Evolutionary conservation across 2,329 filamentous ascomycete species (phyloP).

Genomic region (Sarocladiaceae sp.): DNA sequence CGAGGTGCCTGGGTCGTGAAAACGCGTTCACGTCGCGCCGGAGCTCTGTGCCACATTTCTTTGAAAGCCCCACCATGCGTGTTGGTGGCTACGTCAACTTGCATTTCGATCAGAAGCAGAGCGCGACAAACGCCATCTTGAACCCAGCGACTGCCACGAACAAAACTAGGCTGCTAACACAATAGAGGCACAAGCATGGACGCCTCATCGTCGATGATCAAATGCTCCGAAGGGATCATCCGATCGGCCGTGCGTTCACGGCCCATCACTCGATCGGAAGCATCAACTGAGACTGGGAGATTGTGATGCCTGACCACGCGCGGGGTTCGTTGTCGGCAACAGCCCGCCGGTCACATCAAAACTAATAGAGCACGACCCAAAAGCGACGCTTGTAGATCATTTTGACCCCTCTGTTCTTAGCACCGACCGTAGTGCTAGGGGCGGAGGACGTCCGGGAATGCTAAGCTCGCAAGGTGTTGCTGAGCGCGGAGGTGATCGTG

Average conservation of each 20-base stretch:
- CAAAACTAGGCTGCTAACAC: too few species aligned
- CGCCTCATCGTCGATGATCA: not conserved
- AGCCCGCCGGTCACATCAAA: not conserved
- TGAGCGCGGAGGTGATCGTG: not conserved
- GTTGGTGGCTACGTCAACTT: too few species aligned
- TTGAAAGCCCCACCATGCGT: too few species aligned
- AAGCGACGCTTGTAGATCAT: not conserved
- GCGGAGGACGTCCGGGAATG: too few species aligned
- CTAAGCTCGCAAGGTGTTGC: not conserved
- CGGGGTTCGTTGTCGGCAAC: not conserved
- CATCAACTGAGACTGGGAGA: not conserved
- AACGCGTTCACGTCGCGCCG: too few species aligned
- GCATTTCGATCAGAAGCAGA: too few species aligned
- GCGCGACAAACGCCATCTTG: too few species aligned
- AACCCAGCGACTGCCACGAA: too few species aligned
- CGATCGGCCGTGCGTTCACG: not conserved
- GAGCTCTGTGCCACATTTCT: too few species aligned
- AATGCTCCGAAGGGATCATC: not conserved
- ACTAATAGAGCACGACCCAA: not conserved
- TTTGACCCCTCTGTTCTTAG: not conserved
- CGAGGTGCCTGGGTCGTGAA: too few species aligned
- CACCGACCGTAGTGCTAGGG: not conserved
- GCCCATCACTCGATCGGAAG: not conserved
- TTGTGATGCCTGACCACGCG: not conserved
- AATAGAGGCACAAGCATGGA: too few species aligned